Conservation (phyloP, 2,329 filamentous ascomycete genomes). For the Penicillium verrucosum region DNA sequence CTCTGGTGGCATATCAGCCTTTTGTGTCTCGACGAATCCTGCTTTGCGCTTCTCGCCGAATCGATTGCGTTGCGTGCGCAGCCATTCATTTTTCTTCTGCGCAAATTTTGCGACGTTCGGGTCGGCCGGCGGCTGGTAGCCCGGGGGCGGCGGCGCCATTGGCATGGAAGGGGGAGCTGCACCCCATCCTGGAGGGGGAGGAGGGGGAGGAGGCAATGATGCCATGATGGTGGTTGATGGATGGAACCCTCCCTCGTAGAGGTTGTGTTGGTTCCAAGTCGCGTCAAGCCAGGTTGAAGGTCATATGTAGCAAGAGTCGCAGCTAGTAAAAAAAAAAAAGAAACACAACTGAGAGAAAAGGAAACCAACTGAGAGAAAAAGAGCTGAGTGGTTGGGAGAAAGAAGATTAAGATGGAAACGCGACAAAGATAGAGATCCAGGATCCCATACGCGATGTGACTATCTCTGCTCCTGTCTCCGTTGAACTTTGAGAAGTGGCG, state of each 20-base stretch:
- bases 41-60: conserved; percentile 97
- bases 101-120: conserved; percentile 90
- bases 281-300: conserved; percentile 34
- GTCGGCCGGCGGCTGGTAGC: conserved; percentile 75
- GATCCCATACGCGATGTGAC: conserved; percentile 13
- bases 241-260: conserved; percentile 27
- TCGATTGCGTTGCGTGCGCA: conserved; percentile 82
- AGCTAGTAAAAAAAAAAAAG: conserved; percentile 2
- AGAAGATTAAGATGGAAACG: conserved; percentile 10
- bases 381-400: neutral
- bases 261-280: conserved; percentile 28
- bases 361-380: neutral
- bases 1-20: conserved; percentile 97
- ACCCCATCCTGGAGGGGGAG: conserved; percentile 67
- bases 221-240: conserved; percentile 48
- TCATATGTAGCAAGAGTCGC: conserved; percentile 14
- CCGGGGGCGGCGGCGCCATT: conserved; percentile 74
- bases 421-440: conserved; percentile 13
- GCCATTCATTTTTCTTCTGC: conserved; percentile 99
- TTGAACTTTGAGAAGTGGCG: conserved; percentile 40
- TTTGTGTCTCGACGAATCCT: conserved; percentile 95
- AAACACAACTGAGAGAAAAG: neutral
- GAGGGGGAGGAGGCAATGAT: conserved; percentile 62
- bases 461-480: conserved; percentile 22
- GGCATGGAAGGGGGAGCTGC: conserved; percentile 53